Conservation (phyloP, 2,329 filamentous ascomycete species). For the Epichloe typhina region DNA sequence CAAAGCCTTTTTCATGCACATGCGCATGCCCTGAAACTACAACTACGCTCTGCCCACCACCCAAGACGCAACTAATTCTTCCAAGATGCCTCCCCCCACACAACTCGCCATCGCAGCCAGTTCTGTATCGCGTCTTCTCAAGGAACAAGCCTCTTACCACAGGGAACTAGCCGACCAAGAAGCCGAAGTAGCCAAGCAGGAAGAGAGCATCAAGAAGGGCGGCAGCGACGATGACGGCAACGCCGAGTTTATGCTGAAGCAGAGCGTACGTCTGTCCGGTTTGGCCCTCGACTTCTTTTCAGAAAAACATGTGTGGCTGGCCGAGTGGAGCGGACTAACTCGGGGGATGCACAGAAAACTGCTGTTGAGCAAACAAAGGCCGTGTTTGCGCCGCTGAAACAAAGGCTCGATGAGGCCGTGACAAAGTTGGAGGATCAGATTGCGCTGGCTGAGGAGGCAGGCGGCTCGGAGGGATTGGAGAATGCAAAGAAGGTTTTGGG, state of each 20-base stretch:
- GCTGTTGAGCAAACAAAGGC: slow-evolving; percentile 80
- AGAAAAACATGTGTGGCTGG: neutral
- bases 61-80: neutral
- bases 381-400: slow-evolving; percentile 59
- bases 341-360: slow-evolving; percentile 42
- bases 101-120: slow-evolving; percentile 68
- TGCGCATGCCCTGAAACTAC: no score
- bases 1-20: no score
- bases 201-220: slow-evolving; percentile 40
- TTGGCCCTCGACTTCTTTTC: neutral
- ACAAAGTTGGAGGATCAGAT: slow-evolving; percentile 64
- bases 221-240: slow-evolving; percentile 54
- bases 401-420: slow-evolving; percentile 59
- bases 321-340: neutral
- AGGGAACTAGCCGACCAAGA: slow-evolving; percentile 70
- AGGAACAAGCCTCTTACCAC: slow-evolving; percentile 85
- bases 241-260: slow-evolving; percentile 64
- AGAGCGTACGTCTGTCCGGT: slow-evolving; percentile 52
- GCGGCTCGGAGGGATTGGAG: slow-evolving; percentile 34
- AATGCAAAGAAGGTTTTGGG: slow-evolving; percentile 41
- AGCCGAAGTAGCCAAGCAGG: slow-evolving; percentile 54
- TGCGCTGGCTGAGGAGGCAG: slow-evolving; percentile 36
- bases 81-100: slow-evolving; percentile 62
- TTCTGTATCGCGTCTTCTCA: slow-evolving; percentile 70
- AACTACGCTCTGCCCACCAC: neutral